A percentile compares a stretch with the other conserved stretches of the same genome.
These are phyloP conservation scores for Lignosus rhinocerotis DNA, from an alignment of 1,284 basidiomycete species.

Conservation along the genomic window DNA sequence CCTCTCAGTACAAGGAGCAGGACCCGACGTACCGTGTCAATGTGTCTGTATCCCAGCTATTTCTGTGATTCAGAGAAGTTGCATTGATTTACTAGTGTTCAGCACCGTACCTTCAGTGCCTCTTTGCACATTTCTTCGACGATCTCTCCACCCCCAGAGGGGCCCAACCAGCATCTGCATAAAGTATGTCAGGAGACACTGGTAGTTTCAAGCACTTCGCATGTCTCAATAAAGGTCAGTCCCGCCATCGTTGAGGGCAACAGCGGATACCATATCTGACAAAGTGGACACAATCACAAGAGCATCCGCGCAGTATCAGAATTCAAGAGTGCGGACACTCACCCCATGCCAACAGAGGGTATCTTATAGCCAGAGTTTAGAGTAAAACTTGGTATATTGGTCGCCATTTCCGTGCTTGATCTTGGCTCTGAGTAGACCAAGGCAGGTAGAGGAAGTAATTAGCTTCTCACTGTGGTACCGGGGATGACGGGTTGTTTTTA, in stretches of 20 bases:
- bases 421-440: too few relatives aligned
- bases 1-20: neutral
- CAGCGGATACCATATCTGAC: neutral
- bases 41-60: constrained; percentile 26
- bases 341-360: constrained; percentile 27
- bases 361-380: constrained; percentile 24
- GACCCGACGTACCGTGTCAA: constrained; percentile 22
- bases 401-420: constrained; percentile 13
- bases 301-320: neutral
- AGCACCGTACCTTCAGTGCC: constrained; percentile 22
- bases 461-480: too few relatives aligned
- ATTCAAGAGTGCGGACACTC: neutral
- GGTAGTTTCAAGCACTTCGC: neutral
- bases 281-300: neutral
- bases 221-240: too few relatives aligned
- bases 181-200: too few relatives aligned
- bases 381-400: constrained; percentile 16
- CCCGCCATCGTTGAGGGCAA: neutral
- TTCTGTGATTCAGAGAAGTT: neutral
- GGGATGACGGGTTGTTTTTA: too few relatives aligned
- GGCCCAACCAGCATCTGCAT: constrained; percentile 26
- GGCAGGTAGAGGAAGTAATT: too few relatives aligned
- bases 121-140: constrained; percentile 25
- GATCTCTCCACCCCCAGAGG: constrained; percentile 23
- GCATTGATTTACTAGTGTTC: too few relatives aligned